Evolutionary conservation across 2,329 filamentous ascomycete species (phyloP), one percentile per base, ranked within the genome.

Genomic region (Phyllosticta paracitricarpa): DNA sequence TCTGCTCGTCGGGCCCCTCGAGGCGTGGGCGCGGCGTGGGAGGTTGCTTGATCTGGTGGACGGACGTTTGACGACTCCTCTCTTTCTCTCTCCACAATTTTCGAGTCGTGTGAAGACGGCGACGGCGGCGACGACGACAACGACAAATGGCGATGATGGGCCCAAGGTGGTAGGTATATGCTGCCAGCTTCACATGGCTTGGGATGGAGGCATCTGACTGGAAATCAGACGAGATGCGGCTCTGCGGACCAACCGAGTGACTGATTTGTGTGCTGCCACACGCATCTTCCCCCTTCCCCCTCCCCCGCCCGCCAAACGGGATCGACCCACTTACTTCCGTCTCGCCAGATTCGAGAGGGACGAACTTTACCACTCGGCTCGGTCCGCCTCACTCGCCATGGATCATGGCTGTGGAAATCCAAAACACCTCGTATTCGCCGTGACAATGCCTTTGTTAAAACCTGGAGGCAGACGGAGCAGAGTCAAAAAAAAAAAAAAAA

Each of bases 171-270:
- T 22, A 22, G 19, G 19, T 56, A 55, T 60, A 60, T 60, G 56
- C 4, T 30, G 28, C 6, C 58, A n/a, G 58, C 10, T 56, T 60
- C 58, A 60, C 58, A 60, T 60, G 58, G 58, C 52, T n/a, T 26
- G 51, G 25, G 9, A 24, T 30, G 28, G 58, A 56, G 19, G 53
- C 24, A 33, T 56, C 33, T 60, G 58, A 60, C 58, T 60, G 53
- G 57, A 53, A 59, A 24, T 25, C 51, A 25, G 51, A 30, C 19
- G 17, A 24, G 40, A 56, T 60, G 58, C 58, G 58, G 58, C 58
- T 60, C 58, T 60, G 58, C 53, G 53, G 55, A n/a, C 58, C 58
- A 33, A 14, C 22, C 30, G 24, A 40, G 33, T 56, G 53, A n/a
- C n/a, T n/a, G 58, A 54, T 52, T 40, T 56, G 19, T 8, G 51